phyloP scores from a whole-genome alignment of 169 alveolate species.

The Cryptosporidium andersoni region DNA sequence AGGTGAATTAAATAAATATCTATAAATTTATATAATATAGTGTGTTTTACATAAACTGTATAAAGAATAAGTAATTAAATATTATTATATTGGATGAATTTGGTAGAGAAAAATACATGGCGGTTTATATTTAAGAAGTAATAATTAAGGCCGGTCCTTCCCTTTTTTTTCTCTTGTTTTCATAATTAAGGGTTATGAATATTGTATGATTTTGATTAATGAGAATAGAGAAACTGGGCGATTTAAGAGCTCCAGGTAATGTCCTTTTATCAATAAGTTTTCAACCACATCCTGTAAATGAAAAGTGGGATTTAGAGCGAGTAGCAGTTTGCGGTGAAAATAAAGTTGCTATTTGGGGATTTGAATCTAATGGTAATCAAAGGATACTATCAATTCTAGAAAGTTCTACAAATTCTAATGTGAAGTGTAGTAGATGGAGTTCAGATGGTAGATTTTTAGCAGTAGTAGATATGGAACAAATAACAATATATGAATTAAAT shows the following conservation, averaged over 20 bases:
- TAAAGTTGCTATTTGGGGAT: constrained; percentile 55
- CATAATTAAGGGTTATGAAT: neutral
- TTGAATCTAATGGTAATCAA: constrained; percentile 62
- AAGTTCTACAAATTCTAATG: constrained; percentile 34
- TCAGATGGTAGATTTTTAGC: constrained; percentile 60
- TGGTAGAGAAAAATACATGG: neutral
- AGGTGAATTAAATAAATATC: neutral
- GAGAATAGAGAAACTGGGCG: constrained; percentile 55
- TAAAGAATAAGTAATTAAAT: neutral
- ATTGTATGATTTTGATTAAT: constrained; percentile 10
- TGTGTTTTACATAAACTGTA: neutral
- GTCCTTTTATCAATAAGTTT: constrained; percentile 52
- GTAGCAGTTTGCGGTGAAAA: constrained; percentile 65
- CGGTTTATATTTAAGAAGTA: neutral
- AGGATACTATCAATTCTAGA: constrained; percentile 40
- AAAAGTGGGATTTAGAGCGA: constrained; percentile 51
- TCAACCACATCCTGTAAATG: constrained; percentile 63
- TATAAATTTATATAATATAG: neutral
- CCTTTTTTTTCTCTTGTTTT: neutral
- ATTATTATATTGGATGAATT: neutral
- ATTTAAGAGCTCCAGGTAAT: constrained; percentile 62
- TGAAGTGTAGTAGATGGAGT: constrained; percentile 68
- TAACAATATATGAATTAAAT: constrained; percentile 24
- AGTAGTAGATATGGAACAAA: constrained; percentile 64
- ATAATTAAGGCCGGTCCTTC: neutral